Evolutionary conservation across 768 basidiomycete species (phyloP).

Genomic region (Scleroderma citrinum): DNA sequence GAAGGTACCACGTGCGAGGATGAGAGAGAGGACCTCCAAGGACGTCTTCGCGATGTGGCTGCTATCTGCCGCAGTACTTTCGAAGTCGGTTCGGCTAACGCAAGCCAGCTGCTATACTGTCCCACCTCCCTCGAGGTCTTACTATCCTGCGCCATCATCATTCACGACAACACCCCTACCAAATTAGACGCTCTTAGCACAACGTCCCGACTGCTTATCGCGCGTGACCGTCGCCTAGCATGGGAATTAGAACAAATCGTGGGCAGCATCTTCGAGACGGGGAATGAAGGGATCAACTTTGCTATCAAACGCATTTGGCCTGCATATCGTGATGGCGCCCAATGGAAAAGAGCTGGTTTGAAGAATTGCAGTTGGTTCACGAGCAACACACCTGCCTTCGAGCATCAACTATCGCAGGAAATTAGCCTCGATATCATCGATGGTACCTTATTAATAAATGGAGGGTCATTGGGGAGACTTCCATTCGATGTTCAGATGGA

Average conservation of each 20-base stretch:
- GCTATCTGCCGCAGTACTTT: conserved; percentile 34
- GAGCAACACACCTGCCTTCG: background rate
- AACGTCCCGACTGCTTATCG: conserved; percentile 16
- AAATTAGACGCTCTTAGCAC: background rate
- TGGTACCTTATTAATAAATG: conserved; percentile 10
- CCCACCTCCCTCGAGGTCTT: conserved; percentile 21
- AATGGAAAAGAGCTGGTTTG: conserved; percentile 1
- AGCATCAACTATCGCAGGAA: background rate
- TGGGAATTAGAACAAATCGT: conserved; percentile 17
- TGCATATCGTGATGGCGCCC: conserved; percentile 13
- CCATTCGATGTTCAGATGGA: conserved; percentile 5
- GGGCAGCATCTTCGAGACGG: conserved; percentile 4
- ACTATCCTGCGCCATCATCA: conserved; percentile 27
- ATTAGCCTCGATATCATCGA: conserved; percentile 8
- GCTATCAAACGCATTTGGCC: conserved; percentile 26
- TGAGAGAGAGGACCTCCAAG: conserved; percentile 1
- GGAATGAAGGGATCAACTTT: conserved; percentile 17
- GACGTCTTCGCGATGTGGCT: too few relatives aligned
- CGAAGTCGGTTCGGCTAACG: conserved; percentile 20
- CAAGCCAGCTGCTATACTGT: conserved; percentile 11
- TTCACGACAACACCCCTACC: too few relatives aligned
- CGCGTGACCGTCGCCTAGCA: conserved; percentile 25
- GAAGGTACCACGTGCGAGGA: background rate
- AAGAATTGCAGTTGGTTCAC: conserved; percentile 13
- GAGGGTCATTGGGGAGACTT: conserved; percentile 8